These are phyloP conservation scores for Paxillus involutus DNA, from an alignment of 768 basidiomycete genomes.

Conservation along the genomic window DNA sequence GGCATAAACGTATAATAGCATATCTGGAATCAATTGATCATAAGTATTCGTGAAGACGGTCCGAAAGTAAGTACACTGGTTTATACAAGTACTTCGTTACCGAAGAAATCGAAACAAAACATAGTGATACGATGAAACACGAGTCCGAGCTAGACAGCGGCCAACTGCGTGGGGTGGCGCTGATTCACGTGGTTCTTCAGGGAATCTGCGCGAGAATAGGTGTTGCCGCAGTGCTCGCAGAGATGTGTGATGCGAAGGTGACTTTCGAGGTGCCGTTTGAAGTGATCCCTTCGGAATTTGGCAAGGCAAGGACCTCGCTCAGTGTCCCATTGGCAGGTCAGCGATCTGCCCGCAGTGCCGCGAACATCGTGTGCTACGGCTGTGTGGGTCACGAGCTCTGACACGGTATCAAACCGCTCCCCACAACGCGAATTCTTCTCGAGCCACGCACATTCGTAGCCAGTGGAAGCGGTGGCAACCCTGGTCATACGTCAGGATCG, in stretches of 20 bases:
- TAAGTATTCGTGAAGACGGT: too few species aligned
- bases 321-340: constrained; percentile 6
- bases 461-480: not conserved
- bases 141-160: too few species aligned
- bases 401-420: not conserved
- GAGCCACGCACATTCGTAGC: not conserved
- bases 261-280: constrained; percentile 4
- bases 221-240: constrained; percentile 1
- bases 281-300: not conserved
- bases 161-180: not conserved
- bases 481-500: not conserved
- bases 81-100: too few species aligned
- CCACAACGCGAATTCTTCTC: not conserved
- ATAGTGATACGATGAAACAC: too few species aligned
- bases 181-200: constrained; percentile 4
- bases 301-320: not conserved
- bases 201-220: constrained; percentile 3
- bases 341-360: not conserved
- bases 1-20: too few species aligned
- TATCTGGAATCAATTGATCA: too few species aligned
- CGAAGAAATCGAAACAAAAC: too few species aligned
- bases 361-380: not conserved
- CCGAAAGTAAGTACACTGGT: too few species aligned
- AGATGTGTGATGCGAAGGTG: not conserved
- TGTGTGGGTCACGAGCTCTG: constrained; percentile 4